Base-by-base conservation (phyloP, 805 yeast species). In the Saturnispora halmiae region DNA sequence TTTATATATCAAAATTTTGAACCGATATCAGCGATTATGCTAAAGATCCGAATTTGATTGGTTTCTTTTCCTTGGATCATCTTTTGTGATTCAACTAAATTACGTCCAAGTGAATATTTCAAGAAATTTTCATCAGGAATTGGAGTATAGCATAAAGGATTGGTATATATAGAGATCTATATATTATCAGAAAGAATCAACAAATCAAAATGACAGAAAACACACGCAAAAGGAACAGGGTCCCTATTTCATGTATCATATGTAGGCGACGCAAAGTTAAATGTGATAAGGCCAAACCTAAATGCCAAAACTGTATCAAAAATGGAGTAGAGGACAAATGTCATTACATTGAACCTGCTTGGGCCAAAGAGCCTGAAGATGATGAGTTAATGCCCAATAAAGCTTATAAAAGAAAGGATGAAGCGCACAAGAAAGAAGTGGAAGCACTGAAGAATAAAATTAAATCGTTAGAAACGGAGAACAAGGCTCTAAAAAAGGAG, bases 241-340 rank as follows among this genome's bases (percentile, higher is more conserved):
- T 63, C 6, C 67, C 67, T 5, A 59, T 62, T 9, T 62, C 66
- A 11, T 63, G 67, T 44, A 60, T 64, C 29, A 63, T 63, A 13
- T 63, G 67, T 40, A 49, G 67, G 36, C 50, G 67, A 32, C 46
- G 67, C 24, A 63, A 63, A 46, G 66, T 63, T n/a, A 63, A 61
- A 49, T 63, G 67, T 49, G 67, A 62, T 38, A 63, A 63, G 50
- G 64, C 65, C 34, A 66, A 73, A 47, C 80, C 80, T 1, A 73
- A 72, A 38, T 74, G 80, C 54, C 63, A 71, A 7, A 73, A 72
- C 42, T 74, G 80, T 60, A 64, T 67, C 27, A 70, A 71, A 50
- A 73, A 75, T 13, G 79, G 78, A 2, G 79, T 74, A 13, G 70
- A 70, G 6, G 79, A 74, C 51, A 56, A 74, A 15, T 74, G 80